Conservation (phyloP, 306 rosid genomes). For the Styphnolobium japonicum region DNA sequence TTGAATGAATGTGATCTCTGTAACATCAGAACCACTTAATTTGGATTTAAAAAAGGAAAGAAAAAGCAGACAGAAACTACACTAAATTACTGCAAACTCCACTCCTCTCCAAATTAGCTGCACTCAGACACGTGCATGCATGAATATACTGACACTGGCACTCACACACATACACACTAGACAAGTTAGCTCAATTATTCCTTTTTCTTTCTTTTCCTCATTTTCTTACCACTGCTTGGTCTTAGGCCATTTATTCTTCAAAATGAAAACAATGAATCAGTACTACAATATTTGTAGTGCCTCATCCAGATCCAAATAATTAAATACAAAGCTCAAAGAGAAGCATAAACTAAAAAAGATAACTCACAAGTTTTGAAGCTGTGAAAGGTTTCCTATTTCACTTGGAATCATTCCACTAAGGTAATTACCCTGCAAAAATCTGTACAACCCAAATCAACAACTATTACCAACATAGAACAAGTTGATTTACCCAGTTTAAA, state of each 20-base stretch:
- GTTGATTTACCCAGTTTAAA: not conserved
- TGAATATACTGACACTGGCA: not conserved
- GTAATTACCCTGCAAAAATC: slow-evolving; percentile 96
- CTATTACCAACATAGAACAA: slow-evolving; percentile 23
- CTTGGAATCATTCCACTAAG: slow-evolving; percentile 80
- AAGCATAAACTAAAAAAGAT: slow-evolving; percentile 20
- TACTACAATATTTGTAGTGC: not conserved
- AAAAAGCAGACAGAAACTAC: not conserved
- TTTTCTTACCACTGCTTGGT: too few relatives aligned
- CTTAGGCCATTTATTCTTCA: slow-evolving; percentile 9
- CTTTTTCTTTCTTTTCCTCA: not conserved
- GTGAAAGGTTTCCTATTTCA: slow-evolving; percentile 82
- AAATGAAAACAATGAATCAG: slow-evolving; percentile 8
- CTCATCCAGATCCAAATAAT: slow-evolving; percentile 7
- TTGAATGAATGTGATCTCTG: slow-evolving; percentile 19
- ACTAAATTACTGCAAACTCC: not conserved
- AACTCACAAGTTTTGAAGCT: slow-evolving; percentile 74
- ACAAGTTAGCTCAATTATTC: slow-evolving; percentile 7
- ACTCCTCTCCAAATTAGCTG: not conserved
- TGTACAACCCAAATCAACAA: slow-evolving; percentile 40
- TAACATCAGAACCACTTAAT: slow-evolving; percentile 18
- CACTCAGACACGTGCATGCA: not conserved
- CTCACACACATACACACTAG: not conserved
- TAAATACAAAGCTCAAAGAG: slow-evolving; percentile 2
- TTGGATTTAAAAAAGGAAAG: not conserved